Evolutionary conservation across 78 protist species (phyloP).

Genomic region (Cavenderia fasciculata): DNA sequence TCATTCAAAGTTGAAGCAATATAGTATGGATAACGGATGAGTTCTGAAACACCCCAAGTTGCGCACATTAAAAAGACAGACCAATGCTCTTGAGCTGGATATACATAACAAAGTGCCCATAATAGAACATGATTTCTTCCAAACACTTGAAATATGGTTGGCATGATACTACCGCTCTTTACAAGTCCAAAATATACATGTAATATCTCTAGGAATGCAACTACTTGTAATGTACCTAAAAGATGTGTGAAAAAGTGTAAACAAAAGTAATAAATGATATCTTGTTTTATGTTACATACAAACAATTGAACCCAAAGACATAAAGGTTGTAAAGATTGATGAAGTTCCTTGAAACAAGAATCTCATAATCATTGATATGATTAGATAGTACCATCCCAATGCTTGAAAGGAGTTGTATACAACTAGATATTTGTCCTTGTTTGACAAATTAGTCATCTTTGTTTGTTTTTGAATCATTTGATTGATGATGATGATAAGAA

Average conservation of each 20-base stretch:
- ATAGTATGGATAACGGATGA: constrained; percentile 52
- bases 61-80: constrained; percentile 20
- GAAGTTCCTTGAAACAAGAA: neutral
- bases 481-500: too few species aligned
- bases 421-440: neutral
- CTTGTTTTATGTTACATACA: neutral
- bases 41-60: constrained; percentile 55
- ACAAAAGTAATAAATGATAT: neutral
- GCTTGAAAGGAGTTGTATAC: neutral
- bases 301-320: constrained; percentile 30
- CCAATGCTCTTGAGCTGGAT: constrained; percentile 38
- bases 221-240: constrained; percentile 27
- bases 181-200: constrained; percentile 35
- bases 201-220: constrained; percentile 52
- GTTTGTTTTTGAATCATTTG: too few species aligned
- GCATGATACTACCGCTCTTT: constrained; percentile 5
- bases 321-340: constrained; percentile 11
- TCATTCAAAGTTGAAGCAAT: neutral
- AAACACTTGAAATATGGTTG: constrained; percentile 43
- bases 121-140: constrained; percentile 39
- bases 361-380: constrained; percentile 17
- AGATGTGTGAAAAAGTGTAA: neutral
- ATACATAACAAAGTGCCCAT: neutral
- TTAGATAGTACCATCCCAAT: constrained; percentile 39
- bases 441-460: too few species aligned